Conservation (phyloP, 768 basidiomycete genomes). For the Strobilomyces dryophilus region DNA sequence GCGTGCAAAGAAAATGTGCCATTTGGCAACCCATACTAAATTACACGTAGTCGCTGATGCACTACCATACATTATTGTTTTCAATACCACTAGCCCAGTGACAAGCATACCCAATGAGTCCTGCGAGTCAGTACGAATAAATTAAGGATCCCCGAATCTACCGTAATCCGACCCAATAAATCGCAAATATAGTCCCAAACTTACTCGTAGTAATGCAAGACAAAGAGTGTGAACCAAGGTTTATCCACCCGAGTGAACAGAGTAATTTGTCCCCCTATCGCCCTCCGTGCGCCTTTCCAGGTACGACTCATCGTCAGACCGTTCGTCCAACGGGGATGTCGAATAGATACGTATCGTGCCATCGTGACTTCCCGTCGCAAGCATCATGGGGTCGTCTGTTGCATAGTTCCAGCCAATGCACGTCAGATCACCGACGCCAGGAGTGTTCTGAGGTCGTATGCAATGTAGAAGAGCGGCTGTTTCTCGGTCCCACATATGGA, state of each 20-base stretch:
- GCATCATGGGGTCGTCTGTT: constrained; percentile 45
- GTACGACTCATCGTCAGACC: constrained; percentile 24
- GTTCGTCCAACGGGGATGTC: constrained; percentile 29
- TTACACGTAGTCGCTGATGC: constrained; percentile 17
- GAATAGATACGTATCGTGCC: constrained; percentile 76
- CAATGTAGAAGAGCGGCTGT: constrained; percentile 69
- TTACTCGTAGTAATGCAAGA: neutral
- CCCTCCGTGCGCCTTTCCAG: constrained; percentile 22
- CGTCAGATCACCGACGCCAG: constrained; percentile 63
- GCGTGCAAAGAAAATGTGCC: constrained; percentile 5
- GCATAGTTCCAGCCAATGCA: constrained; percentile 79
- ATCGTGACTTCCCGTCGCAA: constrained; percentile 75
- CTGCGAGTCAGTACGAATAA: constrained; percentile 19
- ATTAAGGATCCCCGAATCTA: constrained; percentile 14
- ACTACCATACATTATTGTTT: constrained; percentile 25
- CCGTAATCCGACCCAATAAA: constrained; percentile 13
- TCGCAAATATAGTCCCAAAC: constrained; percentile 1
- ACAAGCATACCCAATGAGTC: constrained; percentile 7
- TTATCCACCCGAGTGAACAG: constrained; percentile 28
- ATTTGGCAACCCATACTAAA: constrained; percentile 13
- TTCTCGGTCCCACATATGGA: constrained; percentile 85
- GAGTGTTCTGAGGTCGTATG: constrained; percentile 50
- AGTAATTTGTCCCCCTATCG: constrained; percentile 22
- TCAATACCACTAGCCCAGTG: constrained; percentile 20
- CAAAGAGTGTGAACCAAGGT: constrained; percentile 3